These are phyloP conservation scores for Nicotiana tomentosiformis DNA, from an alignment of 257 asterid genomes.

Conservation along the genomic window DNA sequence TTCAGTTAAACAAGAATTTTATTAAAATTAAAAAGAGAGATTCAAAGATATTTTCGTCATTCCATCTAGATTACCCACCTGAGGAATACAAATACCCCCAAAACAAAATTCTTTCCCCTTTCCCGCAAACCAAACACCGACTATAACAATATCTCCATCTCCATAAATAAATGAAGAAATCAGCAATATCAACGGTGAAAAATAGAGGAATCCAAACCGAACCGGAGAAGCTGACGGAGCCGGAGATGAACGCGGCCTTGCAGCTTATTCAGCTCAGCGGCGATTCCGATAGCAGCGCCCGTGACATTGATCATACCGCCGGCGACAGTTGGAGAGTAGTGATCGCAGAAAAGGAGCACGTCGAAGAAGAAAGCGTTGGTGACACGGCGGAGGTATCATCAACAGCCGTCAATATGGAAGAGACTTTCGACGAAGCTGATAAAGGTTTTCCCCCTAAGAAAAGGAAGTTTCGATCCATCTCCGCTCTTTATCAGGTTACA, in stretches of 20 bases:
- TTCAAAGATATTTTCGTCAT: constrained; percentile 7
- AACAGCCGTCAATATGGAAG: not conserved
- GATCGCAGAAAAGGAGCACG: constrained; percentile 9
- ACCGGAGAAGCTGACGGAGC: constrained; percentile 28
- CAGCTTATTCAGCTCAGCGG: constrained; percentile 76
- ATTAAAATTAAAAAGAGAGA: not conserved
- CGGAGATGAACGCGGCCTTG: constrained; percentile 64
- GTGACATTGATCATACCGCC: not conserved
- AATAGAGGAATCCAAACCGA: constrained; percentile 22
- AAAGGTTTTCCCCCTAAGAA: constrained; percentile 21
- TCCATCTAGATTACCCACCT: not conserved
- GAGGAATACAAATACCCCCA: not conserved
- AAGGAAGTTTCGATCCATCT: constrained; percentile 44
- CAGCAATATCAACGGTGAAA: not conserved
- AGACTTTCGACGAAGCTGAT: constrained; percentile 16
- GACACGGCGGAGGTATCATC: constrained; percentile 39
- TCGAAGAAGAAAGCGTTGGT: constrained; percentile 38
- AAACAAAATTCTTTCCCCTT: not conserved
- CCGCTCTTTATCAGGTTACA: constrained; percentile 36
- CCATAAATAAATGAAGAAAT: constrained; percentile 26
- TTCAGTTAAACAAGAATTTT: not conserved
- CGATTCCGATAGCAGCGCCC: constrained; percentile 10
- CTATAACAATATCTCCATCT: not conserved
- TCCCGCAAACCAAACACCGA: not conserved
- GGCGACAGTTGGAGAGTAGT: not conserved